Base-by-base conservation (phyloP, 2,329 filamentous ascomycete genomes). In the Dactylellina haptotyla region DNA sequence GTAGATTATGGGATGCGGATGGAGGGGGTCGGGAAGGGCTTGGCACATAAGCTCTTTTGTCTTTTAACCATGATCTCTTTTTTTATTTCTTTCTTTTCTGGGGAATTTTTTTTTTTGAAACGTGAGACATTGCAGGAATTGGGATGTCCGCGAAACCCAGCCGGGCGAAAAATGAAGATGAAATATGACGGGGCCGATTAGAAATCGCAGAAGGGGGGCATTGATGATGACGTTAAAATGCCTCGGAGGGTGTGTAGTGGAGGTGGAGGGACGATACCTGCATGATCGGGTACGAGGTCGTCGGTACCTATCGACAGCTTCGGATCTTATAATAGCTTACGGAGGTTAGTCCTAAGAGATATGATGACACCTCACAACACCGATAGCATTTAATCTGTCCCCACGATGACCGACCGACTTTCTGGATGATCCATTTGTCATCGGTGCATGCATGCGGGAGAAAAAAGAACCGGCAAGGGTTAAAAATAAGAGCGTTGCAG, bases 371-470 rank as follows among this genome's bases (percentile, higher is more conserved):
- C 12, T 28, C 14, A 23, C 45, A 8, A 4, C 20, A 56, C 14
- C 3, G 9, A 51, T 3, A 28, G 2, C 12, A 16, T 14, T 45
- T 58, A 23, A 23, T 12, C 18, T 3, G 53, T 43, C 30, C 51
- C 39, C 30, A 51, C 34, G 41, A 66, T 51, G 39, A 51, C 34
- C 25, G 53, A 56, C 51, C 51, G 63, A 50, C 43, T 28, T 54
- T 59, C 34, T 57, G 45, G 59, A 58, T 63, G 67, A 72, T 73
- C 61, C 69, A 73, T 73, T 73, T 73, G 69, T 73, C 69, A 73
- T 62, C 69, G 54, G 69, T 62, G 69, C 69, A 73, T 66, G 69
- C 69, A 66, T 73, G 69, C 69, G 61, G 67, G 67, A 73, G 58
- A 46, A 64, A 64, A 54, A 32, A 56, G 5, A 37, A 46, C 23